Percentiles rank a stretch among this genome's conserved stretches.
phyloP scores from a whole-genome alignment of 306 rosid genomes.

The Myrica gale region DNA sequence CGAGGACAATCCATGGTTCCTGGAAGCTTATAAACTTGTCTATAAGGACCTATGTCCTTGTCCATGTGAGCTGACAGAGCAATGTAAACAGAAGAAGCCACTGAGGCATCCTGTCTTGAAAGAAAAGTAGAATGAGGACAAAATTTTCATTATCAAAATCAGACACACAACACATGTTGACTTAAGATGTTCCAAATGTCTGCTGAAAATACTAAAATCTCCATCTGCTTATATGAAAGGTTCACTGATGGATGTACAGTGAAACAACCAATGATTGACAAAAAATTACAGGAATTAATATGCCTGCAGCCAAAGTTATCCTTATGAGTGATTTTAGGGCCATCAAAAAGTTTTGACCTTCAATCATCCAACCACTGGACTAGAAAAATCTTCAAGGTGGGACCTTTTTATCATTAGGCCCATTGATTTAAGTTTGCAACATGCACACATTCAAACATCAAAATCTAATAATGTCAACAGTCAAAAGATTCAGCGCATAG shows the following conservation, averaged over 20 bases:
- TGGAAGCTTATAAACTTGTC: conserved; percentile 20
- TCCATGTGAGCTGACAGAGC: conserved; percentile 31
- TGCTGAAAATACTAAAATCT: background rate
- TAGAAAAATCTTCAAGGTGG: too few species aligned
- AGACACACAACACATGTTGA: conserved; percentile 2
- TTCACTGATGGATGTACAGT: background rate
- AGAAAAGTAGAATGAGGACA: conserved; percentile 26
- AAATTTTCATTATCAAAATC: conserved; percentile 10
- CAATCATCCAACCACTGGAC: too few species aligned
- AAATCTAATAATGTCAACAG: too few species aligned
- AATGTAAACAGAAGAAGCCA: conserved; percentile 36
- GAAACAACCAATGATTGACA: background rate
- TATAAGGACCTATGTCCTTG: conserved; percentile 28
- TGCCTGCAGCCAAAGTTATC: background rate
- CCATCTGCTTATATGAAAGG: background rate
- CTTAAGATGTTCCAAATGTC: background rate
- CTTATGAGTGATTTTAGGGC: background rate
- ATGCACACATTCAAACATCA: too few species aligned
- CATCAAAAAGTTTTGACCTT: too few species aligned
- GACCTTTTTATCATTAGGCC: too few species aligned
- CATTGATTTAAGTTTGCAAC: too few species aligned
- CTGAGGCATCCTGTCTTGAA: conserved; percentile 56
- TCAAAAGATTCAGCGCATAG: too few species aligned
- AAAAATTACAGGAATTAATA: background rate
- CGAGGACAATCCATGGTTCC: conserved; percentile 30